Conservation (phyloP, 768 basidiomycete genomes). For the Phylloporus sp. region DNA sequence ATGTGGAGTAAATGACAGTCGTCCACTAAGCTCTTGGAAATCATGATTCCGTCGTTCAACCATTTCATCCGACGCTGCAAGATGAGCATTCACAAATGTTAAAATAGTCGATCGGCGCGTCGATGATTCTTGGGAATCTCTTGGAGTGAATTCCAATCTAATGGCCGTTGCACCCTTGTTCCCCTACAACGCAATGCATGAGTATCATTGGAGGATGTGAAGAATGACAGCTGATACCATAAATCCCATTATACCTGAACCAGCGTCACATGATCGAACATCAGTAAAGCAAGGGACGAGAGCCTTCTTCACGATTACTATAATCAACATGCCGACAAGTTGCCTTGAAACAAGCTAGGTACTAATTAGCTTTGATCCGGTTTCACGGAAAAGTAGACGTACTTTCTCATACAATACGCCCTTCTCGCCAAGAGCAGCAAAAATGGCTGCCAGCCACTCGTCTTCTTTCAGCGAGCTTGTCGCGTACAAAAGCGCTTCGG, state of each 20-base stretch:
- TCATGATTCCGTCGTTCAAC: slow-evolving; percentile 69
- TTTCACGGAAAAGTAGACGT: not conserved
- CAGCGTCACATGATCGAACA: slow-evolving; percentile 50
- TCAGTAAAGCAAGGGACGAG: slow-evolving; percentile 50
- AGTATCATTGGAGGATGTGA: not conserved
- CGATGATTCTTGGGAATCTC: slow-evolving; percentile 10
- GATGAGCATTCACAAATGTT: slow-evolving; percentile 78
- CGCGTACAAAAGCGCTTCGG: slow-evolving; percentile 74
- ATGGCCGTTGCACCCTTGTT: slow-evolving; percentile 80
- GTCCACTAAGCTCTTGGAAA: slow-evolving; percentile 63
- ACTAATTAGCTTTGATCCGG: not conserved
- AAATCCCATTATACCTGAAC: slow-evolving; percentile 72
- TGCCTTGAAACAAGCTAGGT: slow-evolving; percentile 69
- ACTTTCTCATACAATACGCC: slow-evolving; percentile 66
- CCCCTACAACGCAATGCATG: slow-evolving; percentile 43
- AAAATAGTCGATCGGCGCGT: slow-evolving; percentile 44
- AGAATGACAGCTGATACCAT: slow-evolving; percentile 46
- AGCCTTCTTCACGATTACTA: slow-evolving; percentile 59
- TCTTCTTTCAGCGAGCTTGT: slow-evolving; percentile 62
- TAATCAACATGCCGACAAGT: slow-evolving; percentile 79
- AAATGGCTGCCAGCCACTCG: slow-evolving; percentile 61
- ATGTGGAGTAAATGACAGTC: slow-evolving; percentile 48
- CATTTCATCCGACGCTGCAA: slow-evolving; percentile 83
- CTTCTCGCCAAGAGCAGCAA: slow-evolving; percentile 70
- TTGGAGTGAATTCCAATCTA: slow-evolving; percentile 54